Percentiles rank a stretch among this genome's conserved stretches.
These are phyloP conservation scores for Scutellaria minor DNA, from an alignment of 257 asterid genomes.

Conservation along the genomic window DNA sequence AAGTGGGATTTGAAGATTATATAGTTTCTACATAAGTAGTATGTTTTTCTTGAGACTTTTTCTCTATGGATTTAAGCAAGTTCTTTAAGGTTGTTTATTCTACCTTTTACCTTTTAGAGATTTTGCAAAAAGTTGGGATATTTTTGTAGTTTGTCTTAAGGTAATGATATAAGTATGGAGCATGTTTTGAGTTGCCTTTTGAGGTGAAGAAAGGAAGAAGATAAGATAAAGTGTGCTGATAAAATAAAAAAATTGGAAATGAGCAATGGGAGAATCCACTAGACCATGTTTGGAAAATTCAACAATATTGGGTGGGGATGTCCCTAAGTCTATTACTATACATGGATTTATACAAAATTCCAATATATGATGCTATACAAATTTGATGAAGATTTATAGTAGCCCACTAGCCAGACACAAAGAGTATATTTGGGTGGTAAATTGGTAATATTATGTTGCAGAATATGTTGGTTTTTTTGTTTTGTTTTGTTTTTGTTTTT, in stretches of 20 bases:
- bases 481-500: too few relatives aligned
- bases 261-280: conserved; percentile 51
- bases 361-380: background rate
- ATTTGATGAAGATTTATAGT: conserved; percentile 25
- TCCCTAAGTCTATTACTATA: conserved; percentile 33
- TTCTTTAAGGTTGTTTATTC: conserved; percentile 32
- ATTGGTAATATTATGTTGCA: too few relatives aligned
- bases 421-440: too few relatives aligned
- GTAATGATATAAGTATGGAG: conserved; percentile 51
- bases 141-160: conserved; percentile 37
- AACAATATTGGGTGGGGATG: conserved; percentile 46
- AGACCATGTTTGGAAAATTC: conserved; percentile 43
- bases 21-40: conserved; percentile 46
- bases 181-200: conserved; percentile 43
- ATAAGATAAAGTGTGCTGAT: conserved; percentile 47
- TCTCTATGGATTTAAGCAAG: conserved; percentile 22
- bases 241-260: conserved; percentile 32
- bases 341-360: conserved; percentile 30
- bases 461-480: too few relatives aligned
- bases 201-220: conserved; percentile 50
- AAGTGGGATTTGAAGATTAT: conserved; percentile 41
- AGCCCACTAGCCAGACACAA: background rate
- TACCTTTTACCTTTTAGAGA: conserved; percentile 37
- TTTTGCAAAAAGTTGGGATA: conserved; percentile 41
- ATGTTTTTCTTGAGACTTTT: background rate